A percentile compares a stretch with the other conserved stretches of the same genome.
Conservation (phyloP, 108 stramenopile genomes). For the Pseudonitzschia multiseries region DNA sequence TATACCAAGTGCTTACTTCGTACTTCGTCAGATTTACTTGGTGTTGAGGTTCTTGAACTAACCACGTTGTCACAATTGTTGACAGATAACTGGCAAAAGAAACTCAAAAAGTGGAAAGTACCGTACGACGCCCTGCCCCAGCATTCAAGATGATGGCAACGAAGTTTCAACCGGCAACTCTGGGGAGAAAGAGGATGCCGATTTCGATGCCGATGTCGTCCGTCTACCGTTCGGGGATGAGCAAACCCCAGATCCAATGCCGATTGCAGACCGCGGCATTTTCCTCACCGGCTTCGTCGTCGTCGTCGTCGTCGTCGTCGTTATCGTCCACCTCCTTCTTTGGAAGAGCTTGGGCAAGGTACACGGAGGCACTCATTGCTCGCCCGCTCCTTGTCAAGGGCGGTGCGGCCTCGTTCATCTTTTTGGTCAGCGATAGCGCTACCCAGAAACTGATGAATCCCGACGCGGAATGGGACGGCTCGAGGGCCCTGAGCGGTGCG, state of each 20-base stretch:
- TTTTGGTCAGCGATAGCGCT: conserved; percentile 34
- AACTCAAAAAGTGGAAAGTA: too few relatives aligned
- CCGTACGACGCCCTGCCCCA: not conserved
- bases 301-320: too few relatives aligned
- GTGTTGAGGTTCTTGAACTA: too few relatives aligned
- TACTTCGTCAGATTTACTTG: too few relatives aligned
- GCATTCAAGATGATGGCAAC: not conserved
- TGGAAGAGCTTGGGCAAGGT: conserved; percentile 33
- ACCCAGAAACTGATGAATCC: conserved; percentile 39
- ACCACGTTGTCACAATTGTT: too few relatives aligned
- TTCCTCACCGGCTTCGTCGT: not conserved
- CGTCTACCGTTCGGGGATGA: not conserved
- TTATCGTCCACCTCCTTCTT: too few relatives aligned
- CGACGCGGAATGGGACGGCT: not conserved
- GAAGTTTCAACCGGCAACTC: not conserved
- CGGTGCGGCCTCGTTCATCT: conserved; percentile 41
- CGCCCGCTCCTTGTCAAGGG: conserved; percentile 44
- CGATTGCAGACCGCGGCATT: not conserved
- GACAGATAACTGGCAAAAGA: too few relatives aligned
- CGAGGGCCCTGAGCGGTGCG: conserved; percentile 39
- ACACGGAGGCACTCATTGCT: conserved; percentile 33
- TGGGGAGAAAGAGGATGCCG: not conserved
- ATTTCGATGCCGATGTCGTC: not conserved
- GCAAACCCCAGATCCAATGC: not conserved
- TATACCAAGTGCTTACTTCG: too few relatives aligned